Evolutionary conservation across 805 yeast genomes (phyloP), one percentile per base, ranked within the genome.

Genomic region (Saccharomycopsis babjevae): DNA sequence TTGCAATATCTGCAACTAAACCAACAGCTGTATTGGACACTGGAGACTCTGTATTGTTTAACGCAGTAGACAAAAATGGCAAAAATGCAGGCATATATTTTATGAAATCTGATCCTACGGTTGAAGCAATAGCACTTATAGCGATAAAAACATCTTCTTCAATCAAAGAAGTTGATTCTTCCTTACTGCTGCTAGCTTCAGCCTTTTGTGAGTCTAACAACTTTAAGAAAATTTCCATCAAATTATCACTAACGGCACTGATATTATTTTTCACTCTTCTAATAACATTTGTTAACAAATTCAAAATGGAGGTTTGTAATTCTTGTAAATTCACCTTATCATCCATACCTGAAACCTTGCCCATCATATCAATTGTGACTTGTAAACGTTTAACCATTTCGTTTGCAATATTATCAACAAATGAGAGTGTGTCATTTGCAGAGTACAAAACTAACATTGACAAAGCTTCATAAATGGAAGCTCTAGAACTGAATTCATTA

Each of bases 141-240:
- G 97, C 96, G 70, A 90, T 89, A 72, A 91, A 89, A 8, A 94
- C 84, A 72, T 94, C 99, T 74, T 94, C 99, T 72, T 94, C 99
- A 59, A 93, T 85, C 57, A 90, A 75, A 10, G 96, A 83, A 25
- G 32, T 8, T 46, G 52, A 46, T 8, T 46, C 52, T 46, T 25
- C 52, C 15, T 46, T 46, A 72, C 85, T 85, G 57, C 28, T 30
- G 20, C 46, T 58, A 86, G 83, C 68, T 76, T 76, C 73, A 76
- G 77, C 66, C 69, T 83, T 81, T 67, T 79, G 81, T 15, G 75
- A 67, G 61, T 80, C 81, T 70, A 94, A 77, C 68, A 94, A 76
- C 69, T 83, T 85, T 69, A 92, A 76, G 69, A 93, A 86, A 71
- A 90, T 77, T 57, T 83, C 83, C 97, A 93, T 92, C 70, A 94